Conservation (phyloP, 139 green algal genomes). For the Tetratostichococcus sp. region DNA sequence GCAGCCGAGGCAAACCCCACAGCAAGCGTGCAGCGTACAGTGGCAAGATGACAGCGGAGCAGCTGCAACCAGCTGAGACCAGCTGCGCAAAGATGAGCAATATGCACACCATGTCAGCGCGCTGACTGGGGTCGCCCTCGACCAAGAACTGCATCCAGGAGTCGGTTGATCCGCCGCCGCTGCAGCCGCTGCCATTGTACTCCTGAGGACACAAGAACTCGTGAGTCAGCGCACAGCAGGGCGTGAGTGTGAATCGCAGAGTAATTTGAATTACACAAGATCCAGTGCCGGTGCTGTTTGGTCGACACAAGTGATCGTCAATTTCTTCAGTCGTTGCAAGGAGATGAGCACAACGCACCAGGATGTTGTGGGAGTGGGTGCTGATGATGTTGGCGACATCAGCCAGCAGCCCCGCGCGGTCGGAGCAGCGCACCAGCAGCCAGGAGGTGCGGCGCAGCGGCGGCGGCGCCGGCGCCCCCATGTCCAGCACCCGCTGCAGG, state of each 20-base stretch:
- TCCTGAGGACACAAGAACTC: no score
- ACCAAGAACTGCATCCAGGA: neutral
- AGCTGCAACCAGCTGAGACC: no score
- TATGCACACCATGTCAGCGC: neutral
- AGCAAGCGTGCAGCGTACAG: no score
- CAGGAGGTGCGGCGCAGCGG: neutral
- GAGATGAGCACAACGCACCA: conserved; percentile 19
- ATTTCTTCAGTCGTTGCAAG: no score
- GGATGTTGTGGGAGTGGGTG: conserved; percentile 46
- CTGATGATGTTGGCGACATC: conserved; percentile 47
- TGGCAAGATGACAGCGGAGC: no score
- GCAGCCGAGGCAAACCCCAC: no score
- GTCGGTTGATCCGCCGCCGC: neutral
- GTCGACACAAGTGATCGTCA: no score
- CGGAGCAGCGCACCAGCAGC: conserved; percentile 37
- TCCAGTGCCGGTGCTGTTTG: no score
- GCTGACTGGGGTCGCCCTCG: neutral
- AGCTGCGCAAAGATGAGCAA: no score
- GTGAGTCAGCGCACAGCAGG: no score
- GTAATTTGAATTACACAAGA: no score
- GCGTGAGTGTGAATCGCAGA: no score
- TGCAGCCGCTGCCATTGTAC: neutral
- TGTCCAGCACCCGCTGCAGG: neutral
- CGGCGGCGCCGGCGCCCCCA: neutral
- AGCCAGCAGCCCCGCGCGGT: conserved; percentile 49